phyloP scores from a whole-genome alignment of 768 basidiomycete species.

The Rhodotorula graminis region DNA sequence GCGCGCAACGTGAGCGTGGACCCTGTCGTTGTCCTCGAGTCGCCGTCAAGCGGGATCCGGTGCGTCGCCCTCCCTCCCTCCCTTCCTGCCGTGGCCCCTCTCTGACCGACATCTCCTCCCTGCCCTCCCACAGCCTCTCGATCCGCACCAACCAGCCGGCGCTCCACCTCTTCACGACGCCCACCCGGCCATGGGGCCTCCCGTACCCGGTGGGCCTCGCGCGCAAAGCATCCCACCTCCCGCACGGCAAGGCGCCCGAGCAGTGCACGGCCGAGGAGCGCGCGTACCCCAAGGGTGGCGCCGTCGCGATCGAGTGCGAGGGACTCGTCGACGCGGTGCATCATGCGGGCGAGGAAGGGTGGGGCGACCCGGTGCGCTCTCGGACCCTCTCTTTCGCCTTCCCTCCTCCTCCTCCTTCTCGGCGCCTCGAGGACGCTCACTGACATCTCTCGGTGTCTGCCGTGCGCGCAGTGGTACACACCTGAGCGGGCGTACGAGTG shows the following conservation, averaged over 20 bases:
- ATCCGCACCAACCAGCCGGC: conserved; percentile 19
- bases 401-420: too few species aligned
- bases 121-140: not conserved
- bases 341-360: conserved; percentile 3
- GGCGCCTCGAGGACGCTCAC: not conserved
- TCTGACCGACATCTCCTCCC: too few species aligned
- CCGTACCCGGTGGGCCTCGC: not conserved
- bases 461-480: conserved; percentile 6
- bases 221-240: not conserved
- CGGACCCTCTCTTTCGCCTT: not conserved
- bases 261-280: not conserved
- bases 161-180: conserved; percentile 10
- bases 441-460: too few species aligned
- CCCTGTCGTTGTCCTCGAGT: not conserved
- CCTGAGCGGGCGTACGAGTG: conserved; percentile 8
- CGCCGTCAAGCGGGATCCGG: conserved; percentile 11
- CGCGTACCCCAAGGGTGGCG: not conserved
- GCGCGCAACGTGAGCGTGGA: not conserved
- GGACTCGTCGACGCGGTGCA: conserved; percentile 19
- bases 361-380: not conserved
- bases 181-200: not conserved
- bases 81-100: not conserved
- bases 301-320: conserved; percentile 18
- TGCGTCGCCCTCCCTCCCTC: not conserved
- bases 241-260: not conserved